Conservation (phyloP, 1,139 yeast species). For the Geotrichum bryndzae region DNA sequence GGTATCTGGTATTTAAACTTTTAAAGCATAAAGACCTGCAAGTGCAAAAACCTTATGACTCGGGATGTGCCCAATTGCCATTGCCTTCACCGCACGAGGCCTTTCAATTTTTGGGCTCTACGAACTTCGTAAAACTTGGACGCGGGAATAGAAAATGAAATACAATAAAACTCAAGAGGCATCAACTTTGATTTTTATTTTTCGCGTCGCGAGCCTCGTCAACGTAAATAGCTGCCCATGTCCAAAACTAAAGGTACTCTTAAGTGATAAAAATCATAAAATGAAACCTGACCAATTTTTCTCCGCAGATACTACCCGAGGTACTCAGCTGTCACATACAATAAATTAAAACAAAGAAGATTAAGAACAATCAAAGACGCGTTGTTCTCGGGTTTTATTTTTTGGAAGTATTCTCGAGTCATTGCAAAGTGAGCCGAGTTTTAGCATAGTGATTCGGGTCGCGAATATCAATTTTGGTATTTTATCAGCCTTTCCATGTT, state of each 20-base stretch:
- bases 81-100: neutral
- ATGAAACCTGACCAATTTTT: neutral
- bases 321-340: neutral
- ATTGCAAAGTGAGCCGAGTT: neutral
- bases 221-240: neutral
- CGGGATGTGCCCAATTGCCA: neutral
- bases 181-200: neutral
- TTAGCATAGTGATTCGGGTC: neutral
- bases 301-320: neutral
- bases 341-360: neutral
- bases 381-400: neutral
- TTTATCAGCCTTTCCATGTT: too few species aligned
- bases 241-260: neutral
- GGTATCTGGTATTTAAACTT: neutral
- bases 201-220: neutral
- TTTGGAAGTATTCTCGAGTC: neutral
- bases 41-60: neutral
- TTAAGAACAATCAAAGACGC: neutral
- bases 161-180: neutral
- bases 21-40: neutral
- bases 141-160: neutral
- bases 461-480: neutral
- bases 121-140: neutral
- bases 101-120: neutral
- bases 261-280: neutral